Evolutionary conservation across 1,284 basidiomycete genomes (phyloP).

Genomic region (Austropuccinia psidii): DNA sequence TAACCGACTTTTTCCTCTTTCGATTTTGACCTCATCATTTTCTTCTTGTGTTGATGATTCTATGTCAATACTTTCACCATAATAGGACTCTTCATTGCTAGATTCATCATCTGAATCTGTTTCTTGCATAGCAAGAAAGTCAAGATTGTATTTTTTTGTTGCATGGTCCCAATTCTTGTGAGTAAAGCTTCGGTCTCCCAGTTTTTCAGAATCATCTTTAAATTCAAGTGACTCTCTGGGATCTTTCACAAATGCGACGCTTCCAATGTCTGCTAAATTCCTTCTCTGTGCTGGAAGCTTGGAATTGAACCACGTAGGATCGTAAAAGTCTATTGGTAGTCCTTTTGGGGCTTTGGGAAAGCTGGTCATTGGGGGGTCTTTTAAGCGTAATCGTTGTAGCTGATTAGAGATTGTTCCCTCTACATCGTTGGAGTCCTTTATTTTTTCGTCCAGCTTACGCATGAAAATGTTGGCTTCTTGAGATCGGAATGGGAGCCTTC

Average conservation of each 20-base stretch:
- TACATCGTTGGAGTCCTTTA: background rate
- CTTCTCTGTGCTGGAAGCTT: background rate
- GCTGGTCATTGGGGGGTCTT: background rate
- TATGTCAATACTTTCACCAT: constrained; percentile 3
- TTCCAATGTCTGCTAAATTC: background rate
- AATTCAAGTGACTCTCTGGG: background rate
- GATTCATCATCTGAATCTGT: background rate
- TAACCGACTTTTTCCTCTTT: no score
- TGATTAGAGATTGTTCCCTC: no score
- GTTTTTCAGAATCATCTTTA: background rate
- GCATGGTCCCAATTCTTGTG: background rate
- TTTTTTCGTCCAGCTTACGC: background rate
- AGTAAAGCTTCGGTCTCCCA: background rate
- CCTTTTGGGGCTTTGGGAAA: constrained; percentile 8
- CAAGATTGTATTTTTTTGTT: background rate
- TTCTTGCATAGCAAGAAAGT: background rate
- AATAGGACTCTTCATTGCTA: background rate
- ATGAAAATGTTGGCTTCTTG: background rate
- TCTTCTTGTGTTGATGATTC: background rate
- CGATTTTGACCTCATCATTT: no score
- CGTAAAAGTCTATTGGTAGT: constrained; percentile 14
- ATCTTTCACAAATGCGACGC: background rate
- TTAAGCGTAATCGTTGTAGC: background rate
- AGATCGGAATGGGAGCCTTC: background rate
- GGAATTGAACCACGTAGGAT: background rate